Percentiles rank a stretch among this genome's conserved stretches.
Evolutionary conservation across 1,284 basidiomycete species (phyloP).

Genomic region (Pulveroboletus sp.): DNA sequence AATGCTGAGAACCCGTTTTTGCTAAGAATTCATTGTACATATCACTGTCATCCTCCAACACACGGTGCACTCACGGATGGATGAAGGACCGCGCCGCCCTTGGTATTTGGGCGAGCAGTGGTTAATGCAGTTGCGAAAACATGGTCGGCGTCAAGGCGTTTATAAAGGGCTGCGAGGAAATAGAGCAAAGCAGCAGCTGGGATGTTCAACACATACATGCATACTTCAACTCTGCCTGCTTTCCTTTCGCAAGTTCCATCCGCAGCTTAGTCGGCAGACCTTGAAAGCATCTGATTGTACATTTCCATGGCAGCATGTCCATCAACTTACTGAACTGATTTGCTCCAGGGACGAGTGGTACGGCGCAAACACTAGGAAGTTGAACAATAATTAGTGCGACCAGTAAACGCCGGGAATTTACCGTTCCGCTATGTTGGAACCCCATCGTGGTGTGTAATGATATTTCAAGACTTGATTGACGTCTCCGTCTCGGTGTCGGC

Average conservation of each 20-base stretch:
- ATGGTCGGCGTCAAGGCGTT: conserved; percentile 45
- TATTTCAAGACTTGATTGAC: conserved; percentile 32
- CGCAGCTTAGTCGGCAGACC: conserved; percentile 41
- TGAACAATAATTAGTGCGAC: background rate
- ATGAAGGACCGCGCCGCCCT: conserved; percentile 53
- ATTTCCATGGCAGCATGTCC: background rate
- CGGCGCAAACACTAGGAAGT: conserved; percentile 39
- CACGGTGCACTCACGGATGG: conserved; percentile 44
- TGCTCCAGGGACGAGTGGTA: conserved; percentile 47
- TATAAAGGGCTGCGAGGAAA: conserved; percentile 44
- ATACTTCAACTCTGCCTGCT: conserved; percentile 23
- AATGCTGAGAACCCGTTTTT: conserved; percentile 61
- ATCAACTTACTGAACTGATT: conserved; percentile 41
- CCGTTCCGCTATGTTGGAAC: conserved; percentile 47
- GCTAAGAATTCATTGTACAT: conserved; percentile 35
- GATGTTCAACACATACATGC: conserved; percentile 17
- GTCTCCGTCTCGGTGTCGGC: conserved; percentile 30
- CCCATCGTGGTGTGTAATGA: conserved; percentile 50
- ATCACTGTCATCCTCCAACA: background rate
- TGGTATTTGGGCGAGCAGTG: conserved; percentile 43
- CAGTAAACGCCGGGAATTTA: conserved; percentile 26
- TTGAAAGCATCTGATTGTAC: conserved; percentile 17
- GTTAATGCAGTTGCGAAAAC: conserved; percentile 62
- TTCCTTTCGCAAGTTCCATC: conserved; percentile 30
- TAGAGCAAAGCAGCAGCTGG: conserved; percentile 2